These are phyloP conservation scores for Aspergillus tubingensis DNA, from an alignment of 2,329 filamentous ascomycete species.

Conservation along the genomic window DNA sequence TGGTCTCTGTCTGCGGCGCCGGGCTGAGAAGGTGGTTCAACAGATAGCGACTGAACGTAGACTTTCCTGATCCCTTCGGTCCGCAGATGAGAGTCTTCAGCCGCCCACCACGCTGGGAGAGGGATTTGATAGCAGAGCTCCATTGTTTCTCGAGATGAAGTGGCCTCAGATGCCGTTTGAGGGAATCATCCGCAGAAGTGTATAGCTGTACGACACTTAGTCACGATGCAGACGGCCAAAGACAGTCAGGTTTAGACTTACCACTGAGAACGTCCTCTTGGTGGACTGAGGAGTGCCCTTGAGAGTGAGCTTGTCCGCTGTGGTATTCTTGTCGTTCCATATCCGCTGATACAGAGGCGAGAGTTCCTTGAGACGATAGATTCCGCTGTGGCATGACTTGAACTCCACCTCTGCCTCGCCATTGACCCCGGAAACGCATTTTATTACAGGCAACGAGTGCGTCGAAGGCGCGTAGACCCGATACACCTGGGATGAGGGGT, in stretches of 20 bases:
- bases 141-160: slow-evolving; percentile 48
- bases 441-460: slow-evolving; percentile 58
- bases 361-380: slow-evolving; percentile 48
- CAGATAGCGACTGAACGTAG: slow-evolving; percentile 59
- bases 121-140: slow-evolving; percentile 47
- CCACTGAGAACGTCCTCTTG: slow-evolving; percentile 44
- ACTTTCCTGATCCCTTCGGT: slow-evolving; percentile 60
- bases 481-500: slow-evolving; percentile 46
- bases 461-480: slow-evolving; percentile 59
- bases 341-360: slow-evolving; percentile 57
- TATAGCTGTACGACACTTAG: slow-evolving; percentile 34
- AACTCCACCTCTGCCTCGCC: slow-evolving; percentile 52
- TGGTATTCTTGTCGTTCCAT: slow-evolving; percentile 48
- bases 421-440: slow-evolving; percentile 43
- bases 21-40: slow-evolving; percentile 56
- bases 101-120: slow-evolving; percentile 43
- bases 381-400: slow-evolving; percentile 47
- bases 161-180: slow-evolving; percentile 44
- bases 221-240: slow-evolving; percentile 19
- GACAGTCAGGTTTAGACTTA: slow-evolving; percentile 24
- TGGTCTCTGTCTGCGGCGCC: slow-evolving; percentile 34
- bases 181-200: slow-evolving; percentile 44
- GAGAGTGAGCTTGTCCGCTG: slow-evolving; percentile 36
- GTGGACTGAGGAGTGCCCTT: slow-evolving; percentile 29
- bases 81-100: slow-evolving; percentile 55